Percentiles rank a stretch among this genome's conserved stretches.
These are phyloP conservation scores for Capronia americana DNA, from an alignment of 2,329 filamentous ascomycete species.

Conservation along the genomic window DNA sequence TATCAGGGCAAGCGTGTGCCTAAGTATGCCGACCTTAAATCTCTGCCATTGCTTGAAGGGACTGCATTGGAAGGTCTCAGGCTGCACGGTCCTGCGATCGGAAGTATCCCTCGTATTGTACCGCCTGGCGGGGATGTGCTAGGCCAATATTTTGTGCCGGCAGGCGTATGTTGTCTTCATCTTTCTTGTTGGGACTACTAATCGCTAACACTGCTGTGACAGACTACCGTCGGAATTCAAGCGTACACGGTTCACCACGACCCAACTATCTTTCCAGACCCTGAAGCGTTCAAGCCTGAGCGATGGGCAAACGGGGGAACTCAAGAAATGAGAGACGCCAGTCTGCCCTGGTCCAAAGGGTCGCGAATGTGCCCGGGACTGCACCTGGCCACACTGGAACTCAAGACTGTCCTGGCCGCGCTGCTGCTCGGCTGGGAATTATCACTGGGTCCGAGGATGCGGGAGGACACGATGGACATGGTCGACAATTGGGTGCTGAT, in stretches of 20 bases:
- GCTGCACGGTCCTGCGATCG: conserved; percentile 9
- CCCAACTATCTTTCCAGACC: conserved; percentile 18
- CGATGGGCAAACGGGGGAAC: conserved; percentile 23
- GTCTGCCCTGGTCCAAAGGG: conserved; percentile 18
- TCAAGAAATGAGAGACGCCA: conserved; percentile 15
- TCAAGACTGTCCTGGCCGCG: conserved; percentile 13
- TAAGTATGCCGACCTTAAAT: conserved; percentile 4
- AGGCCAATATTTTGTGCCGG: conserved; percentile 14
- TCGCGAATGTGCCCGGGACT: conserved; percentile 15
- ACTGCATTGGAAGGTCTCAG: conserved; percentile 12
- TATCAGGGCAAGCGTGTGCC: not conserved
- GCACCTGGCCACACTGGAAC: conserved; percentile 12
- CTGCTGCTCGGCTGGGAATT: not conserved
- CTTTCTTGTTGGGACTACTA: not conserved
- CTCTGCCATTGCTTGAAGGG: conserved; percentile 12
- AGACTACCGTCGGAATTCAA: conserved; percentile 15
- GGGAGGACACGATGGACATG: conserved; percentile 21
- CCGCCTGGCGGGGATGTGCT: conserved; percentile 4
- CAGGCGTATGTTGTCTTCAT: not conserved
- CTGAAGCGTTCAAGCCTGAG: conserved; percentile 23
- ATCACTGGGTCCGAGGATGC: not conserved
- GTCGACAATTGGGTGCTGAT: conserved; percentile 15
- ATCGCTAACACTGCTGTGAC: not conserved
- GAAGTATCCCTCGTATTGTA: conserved; percentile 11
- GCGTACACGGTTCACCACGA: conserved; percentile 22